These are phyloP conservation scores for Arthrobotrys pseudoclavata DNA, from an alignment of 2,329 filamentous ascomycete genomes.

Conservation along the genomic window DNA sequence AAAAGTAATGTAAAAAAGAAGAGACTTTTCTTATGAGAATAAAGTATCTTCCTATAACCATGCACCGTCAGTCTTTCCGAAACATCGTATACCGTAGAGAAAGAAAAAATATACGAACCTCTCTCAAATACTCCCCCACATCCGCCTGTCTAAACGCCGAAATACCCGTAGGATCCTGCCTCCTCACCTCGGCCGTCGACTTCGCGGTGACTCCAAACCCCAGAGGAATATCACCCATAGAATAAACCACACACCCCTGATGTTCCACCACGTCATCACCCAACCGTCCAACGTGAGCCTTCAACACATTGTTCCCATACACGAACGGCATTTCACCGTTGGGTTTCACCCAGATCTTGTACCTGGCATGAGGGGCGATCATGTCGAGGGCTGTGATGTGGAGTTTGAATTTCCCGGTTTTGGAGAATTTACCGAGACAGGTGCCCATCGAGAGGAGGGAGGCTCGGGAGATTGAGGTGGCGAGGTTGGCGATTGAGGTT, in stretches of 20 bases:
- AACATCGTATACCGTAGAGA: not conserved
- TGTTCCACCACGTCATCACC: conserved; percentile 94
- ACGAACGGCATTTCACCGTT: conserved; percentile 98
- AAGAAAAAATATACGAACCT: conserved; percentile 67
- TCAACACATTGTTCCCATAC: conserved; percentile 91
- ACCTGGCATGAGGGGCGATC: conserved; percentile 89
- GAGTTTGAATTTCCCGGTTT: conserved; percentile 93
- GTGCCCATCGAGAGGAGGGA: conserved; percentile 89
- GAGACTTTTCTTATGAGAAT: conserved; percentile 58
- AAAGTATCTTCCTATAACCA: conserved; percentile 63
- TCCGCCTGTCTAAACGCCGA: conserved; percentile 93
- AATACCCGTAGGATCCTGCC: conserved; percentile 89
- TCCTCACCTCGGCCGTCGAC: conserved; percentile 83
- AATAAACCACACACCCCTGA: conserved; percentile 88
- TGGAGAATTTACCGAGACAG: conserved; percentile 95
- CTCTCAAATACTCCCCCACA: conserved; percentile 92
- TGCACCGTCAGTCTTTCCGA: conserved; percentile 13
- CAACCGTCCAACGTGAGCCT: conserved; percentile 85
- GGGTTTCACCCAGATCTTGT: conserved; percentile 96
- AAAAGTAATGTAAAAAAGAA: conserved; percentile 10
- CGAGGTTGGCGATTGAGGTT: conserved; percentile 89
- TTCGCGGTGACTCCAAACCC: conserved; percentile 94
- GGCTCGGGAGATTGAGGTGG: conserved; percentile 84
- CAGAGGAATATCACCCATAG: conserved; percentile 88
- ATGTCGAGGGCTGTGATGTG: conserved; percentile 93